A percentile compares a stretch with the other conserved stretches of the same genome.
phyloP scores from a whole-genome alignment of 1,139 yeast genomes.

The Geotrichum histeridarum region DNA sequence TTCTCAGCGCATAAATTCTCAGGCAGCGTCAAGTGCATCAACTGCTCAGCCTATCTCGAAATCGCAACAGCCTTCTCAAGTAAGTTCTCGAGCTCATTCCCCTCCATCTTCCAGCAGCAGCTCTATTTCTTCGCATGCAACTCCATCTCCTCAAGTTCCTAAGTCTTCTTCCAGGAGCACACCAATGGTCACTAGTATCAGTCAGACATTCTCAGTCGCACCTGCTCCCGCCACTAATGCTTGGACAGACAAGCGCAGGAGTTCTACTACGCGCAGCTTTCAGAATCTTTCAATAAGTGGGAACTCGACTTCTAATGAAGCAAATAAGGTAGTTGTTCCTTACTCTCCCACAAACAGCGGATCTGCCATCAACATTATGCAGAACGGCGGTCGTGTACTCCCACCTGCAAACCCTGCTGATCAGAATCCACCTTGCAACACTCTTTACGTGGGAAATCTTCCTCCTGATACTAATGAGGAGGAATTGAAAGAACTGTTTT shows the following conservation, averaged over 20 bases:
- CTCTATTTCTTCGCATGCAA: slow-evolving; percentile 1
- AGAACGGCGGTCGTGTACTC: slow-evolving; percentile 49
- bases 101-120: slow-evolving; percentile 9
- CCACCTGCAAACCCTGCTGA: slow-evolving; percentile 99
- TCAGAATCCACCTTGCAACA: slow-evolving; percentile 97
- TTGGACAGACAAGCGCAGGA: slow-evolving; percentile 17
- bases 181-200: slow-evolving; percentile 5
- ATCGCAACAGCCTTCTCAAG: slow-evolving; percentile 12
- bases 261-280: slow-evolving; percentile 19
- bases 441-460: slow-evolving; percentile 89
- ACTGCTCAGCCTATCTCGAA: slow-evolving; percentile 4
- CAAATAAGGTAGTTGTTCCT: slow-evolving; percentile 19
- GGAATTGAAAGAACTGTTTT: slow-evolving; percentile 79
- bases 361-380: slow-evolving; percentile 35
- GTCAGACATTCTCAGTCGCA: not conserved
- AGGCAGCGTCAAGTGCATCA: not conserved
- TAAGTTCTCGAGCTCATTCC: slow-evolving; percentile 9
- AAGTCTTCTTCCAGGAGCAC: not conserved
- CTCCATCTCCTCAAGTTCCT: slow-evolving; percentile 1
- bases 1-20: not conserved
- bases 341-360: slow-evolving; percentile 35
- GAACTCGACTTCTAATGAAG: slow-evolving; percentile 14
- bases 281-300: slow-evolving; percentile 15
- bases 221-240: slow-evolving; percentile 9
- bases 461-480: slow-evolving; percentile 97